Evolutionary conservation across 257 asterid species (phyloP), one percentile per base, ranked within the genome.

Genomic region (Rhazya stricta): DNA sequence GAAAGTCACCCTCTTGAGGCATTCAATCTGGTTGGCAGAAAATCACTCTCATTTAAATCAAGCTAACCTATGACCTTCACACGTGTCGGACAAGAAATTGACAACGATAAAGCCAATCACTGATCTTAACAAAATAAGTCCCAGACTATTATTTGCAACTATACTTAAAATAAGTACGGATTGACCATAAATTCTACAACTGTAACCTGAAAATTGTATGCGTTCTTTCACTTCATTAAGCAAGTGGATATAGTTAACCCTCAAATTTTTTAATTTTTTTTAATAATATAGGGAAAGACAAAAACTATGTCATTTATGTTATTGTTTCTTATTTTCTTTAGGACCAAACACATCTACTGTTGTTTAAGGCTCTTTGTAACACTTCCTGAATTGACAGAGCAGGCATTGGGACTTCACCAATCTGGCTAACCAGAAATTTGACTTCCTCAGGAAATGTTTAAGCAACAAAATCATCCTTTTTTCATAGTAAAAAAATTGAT

Each of bases 141-240:
- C 58, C 27, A 18, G 19, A 18, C 9, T 4, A 51, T 51, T 21
- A 51, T 19, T 51, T 51, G 58, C 0, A 51, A 51, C 19, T 19
- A 27, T 5, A 19, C 27, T 51, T 51, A 19, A n/a, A n/a, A 51
- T 27, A 51, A 51, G 58, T 21, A 18, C 9, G 3, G 25, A 51
- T 51, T 51, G 48, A 1, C 27, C 58, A 48, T 3, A 13, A 48
- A 48, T 48, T 48, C 54, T 3, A 48, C 21, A 10, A 48, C 54
- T 12, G 54, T 15, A 21, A 48, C 54, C 21, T 16, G 1, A 16
- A 13, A 48, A 12, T 2, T 12, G 2, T 12, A 48, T 21, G 4
- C 88, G 86, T 79, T 86, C 96, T 53, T 89, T 88, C 4, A 90
- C 90, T 54, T 89, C 86, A 73, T 87, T 91, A 86, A 88, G 86